Conservation (phyloP, 2,329 filamentous ascomycete species). For the Whalleya microplaca region DNA sequence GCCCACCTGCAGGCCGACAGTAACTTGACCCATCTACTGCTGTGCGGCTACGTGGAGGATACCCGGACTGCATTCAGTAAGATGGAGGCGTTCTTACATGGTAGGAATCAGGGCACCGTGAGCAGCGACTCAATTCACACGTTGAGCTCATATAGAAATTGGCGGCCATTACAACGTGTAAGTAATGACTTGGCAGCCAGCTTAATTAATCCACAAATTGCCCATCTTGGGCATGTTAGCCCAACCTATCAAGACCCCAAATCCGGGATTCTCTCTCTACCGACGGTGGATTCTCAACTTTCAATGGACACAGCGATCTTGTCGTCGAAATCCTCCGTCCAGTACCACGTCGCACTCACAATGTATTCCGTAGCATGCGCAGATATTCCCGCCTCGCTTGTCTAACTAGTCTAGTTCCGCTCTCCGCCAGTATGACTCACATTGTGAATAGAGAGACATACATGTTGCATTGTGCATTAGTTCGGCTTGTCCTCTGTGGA, state of each 20-base stretch:
- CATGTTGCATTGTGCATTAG: constrained; percentile 32
- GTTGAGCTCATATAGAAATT: no score
- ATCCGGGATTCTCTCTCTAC: constrained; percentile 22
- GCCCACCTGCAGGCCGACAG: no score
- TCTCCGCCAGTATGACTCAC: constrained; percentile 35
- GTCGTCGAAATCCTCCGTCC: constrained; percentile 7
- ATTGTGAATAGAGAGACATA: constrained; percentile 27
- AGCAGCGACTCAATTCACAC: constrained; percentile 2
- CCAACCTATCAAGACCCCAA: constrained; percentile 27
- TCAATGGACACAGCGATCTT: constrained; percentile 23
- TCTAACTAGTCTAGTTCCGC: constrained; percentile 5
- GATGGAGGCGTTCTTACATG: background rate
- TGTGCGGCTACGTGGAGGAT: background rate
- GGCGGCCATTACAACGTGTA: background rate
- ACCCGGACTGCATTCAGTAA: background rate
- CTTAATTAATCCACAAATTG: background rate
- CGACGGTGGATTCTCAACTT: constrained; percentile 24
- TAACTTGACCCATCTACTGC: constrained; percentile 5
- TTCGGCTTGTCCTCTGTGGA: constrained; percentile 13
- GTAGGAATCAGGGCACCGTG: constrained; percentile 4
- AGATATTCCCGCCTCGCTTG: constrained; percentile 2
- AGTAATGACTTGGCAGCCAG: no score
- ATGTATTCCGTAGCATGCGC: background rate
- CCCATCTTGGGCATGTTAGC: constrained; percentile 13
- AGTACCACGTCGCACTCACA: constrained; percentile 14